A percentile compares a stretch with the other conserved stretches of the same genome.
Evolutionary conservation across 352 stramenopile genomes (phyloP).

Genomic region (Phytophthora sojae): DNA sequence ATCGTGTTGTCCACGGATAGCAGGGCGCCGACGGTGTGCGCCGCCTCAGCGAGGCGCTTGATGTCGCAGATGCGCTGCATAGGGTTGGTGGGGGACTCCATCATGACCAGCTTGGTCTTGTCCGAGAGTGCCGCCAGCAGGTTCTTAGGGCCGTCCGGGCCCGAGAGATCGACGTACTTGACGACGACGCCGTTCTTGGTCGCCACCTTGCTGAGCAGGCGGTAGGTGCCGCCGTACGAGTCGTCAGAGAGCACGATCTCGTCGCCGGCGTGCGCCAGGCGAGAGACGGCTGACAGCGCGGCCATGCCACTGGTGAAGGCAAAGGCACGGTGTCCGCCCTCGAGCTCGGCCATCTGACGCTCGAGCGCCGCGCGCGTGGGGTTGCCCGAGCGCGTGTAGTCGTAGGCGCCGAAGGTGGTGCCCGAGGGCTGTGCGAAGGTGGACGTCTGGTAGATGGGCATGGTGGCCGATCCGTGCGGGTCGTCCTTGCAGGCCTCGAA

Average conservation of each 20-base stretch:
- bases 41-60: constrained; percentile 71
- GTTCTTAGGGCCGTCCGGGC: constrained; percentile 68
- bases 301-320: constrained; percentile 97
- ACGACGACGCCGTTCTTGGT: constrained; percentile 80
- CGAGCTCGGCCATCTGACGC: constrained; percentile 90
- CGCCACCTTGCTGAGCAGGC: constrained; percentile 91
- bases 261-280: constrained; percentile 91
- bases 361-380: constrained; percentile 94
- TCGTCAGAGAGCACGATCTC: constrained; percentile 95
- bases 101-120: constrained; percentile 96
- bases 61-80: constrained; percentile 97
- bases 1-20: constrained; percentile 97
- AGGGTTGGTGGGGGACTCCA: constrained; percentile 97
- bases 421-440: constrained; percentile 91
- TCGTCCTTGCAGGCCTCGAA: constrained; percentile 91
- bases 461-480: constrained; percentile 88
- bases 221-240: constrained; percentile 97
- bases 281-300: constrained; percentile 92
- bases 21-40: constrained; percentile 82
- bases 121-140: constrained; percentile 57
- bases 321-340: constrained; percentile 80
- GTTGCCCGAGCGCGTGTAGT: constrained; percentile 96
- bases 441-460: constrained; percentile 94
- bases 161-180: constrained; percentile 89
- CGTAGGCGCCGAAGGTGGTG: constrained; percentile 91